Conservation (phyloP, 192 early-diverging fungal genomes). For the Podila epicladia region DNA sequence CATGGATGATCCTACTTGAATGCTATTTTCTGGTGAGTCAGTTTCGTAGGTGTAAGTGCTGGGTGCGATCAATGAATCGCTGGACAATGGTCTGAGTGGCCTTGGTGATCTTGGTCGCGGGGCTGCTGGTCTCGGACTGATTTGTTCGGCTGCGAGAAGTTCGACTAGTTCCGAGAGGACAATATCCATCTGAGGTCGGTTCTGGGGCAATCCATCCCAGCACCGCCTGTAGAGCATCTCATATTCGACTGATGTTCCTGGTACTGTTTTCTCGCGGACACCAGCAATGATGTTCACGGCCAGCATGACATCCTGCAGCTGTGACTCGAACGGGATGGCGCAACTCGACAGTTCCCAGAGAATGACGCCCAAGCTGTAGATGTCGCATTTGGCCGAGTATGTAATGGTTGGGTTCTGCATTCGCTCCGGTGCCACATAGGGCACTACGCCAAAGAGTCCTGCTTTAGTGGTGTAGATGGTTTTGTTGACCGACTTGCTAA, state of each 20-base stretch:
- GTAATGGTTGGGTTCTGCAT: slow-evolving; percentile 52
- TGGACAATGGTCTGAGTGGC: slow-evolving; percentile 29
- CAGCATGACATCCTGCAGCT: slow-evolving; percentile 54
- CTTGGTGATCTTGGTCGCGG: slow-evolving; percentile 27
- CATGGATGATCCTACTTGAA: slow-evolving; percentile 8
- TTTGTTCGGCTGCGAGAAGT: slow-evolving; percentile 38
- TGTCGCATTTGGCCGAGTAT: slow-evolving; percentile 61
- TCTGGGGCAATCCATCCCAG: slow-evolving; percentile 52
- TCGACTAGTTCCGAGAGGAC: slow-evolving; percentile 48
- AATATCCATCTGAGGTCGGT: slow-evolving; percentile 53
- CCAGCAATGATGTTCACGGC: slow-evolving; percentile 54
- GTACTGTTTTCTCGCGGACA: slow-evolving; percentile 49
- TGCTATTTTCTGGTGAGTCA: slow-evolving; percentile 33
- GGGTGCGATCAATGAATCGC: slow-evolving; percentile 42
- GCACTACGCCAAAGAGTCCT: slow-evolving; percentile 59
- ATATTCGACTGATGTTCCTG: slow-evolving; percentile 51
- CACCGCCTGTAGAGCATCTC: slow-evolving; percentile 53
- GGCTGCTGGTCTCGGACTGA: slow-evolving; percentile 32
- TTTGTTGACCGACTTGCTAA: slow-evolving; percentile 48
- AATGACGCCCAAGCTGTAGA: slow-evolving; percentile 64
- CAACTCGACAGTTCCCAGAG: slow-evolving; percentile 60
- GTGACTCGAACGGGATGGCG: slow-evolving; percentile 45
- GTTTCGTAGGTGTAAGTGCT: slow-evolving; percentile 20
- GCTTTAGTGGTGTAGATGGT: slow-evolving; percentile 54
- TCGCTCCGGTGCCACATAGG: slow-evolving; percentile 64